Evolutionary conservation across 140 eudicot genomes (phyloP).

Genomic region (Oenanthe javanica): DNA sequence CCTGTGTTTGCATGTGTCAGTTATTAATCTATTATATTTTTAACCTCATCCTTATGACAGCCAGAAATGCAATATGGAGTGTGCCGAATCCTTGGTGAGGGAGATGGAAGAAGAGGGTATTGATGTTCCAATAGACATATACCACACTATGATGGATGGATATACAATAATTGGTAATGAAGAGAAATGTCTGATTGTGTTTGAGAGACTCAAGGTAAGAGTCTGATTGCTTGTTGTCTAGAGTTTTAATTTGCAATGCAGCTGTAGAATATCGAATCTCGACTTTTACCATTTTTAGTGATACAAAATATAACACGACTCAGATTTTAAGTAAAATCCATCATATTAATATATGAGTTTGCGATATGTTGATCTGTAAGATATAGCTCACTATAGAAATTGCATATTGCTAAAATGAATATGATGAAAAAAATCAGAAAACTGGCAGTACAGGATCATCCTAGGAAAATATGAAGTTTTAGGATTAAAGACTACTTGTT

Average conservation of each 20-base stretch:
- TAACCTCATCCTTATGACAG: constrained; percentile 23
- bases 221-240: constrained; percentile 7
- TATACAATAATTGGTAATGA: constrained; percentile 77
- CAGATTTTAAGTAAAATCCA: background rate
- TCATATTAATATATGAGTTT: background rate
- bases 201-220: constrained; percentile 69
- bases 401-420: too few relatives aligned
- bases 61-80: constrained; percentile 66
- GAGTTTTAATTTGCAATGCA: background rate
- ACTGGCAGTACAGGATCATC: background rate
- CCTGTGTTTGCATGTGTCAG: background rate
- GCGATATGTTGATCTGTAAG: background rate
- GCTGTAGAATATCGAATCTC: background rate
- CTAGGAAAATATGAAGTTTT: background rate
- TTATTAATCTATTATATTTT: background rate
- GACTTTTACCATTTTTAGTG: too few relatives aligned
- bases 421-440: background rate
- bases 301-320: background rate
- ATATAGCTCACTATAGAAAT: background rate
- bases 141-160: constrained; percentile 98
- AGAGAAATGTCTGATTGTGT: constrained; percentile 77
- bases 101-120: constrained; percentile 98
- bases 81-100: constrained; percentile 88
- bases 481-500: background rate
- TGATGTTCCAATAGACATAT: constrained; percentile 80